A percentile compares a stretch with the other conserved stretches of the same genome.
phyloP scores from a whole-genome alignment of 805 yeast species.

The Candida ficus region DNA sequence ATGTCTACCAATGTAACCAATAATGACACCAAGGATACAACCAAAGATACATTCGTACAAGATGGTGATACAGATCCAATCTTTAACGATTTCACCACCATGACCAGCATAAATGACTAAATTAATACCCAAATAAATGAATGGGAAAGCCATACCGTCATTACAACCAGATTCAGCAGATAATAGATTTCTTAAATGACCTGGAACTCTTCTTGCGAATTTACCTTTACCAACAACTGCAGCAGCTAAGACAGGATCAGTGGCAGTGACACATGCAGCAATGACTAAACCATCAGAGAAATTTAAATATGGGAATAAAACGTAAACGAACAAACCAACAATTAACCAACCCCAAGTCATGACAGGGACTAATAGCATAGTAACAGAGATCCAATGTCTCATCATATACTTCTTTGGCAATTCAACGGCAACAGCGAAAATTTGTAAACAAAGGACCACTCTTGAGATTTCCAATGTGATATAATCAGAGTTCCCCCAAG shows the following conservation, averaged over 20 bases:
- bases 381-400: conserved; percentile 74
- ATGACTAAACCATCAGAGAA: conserved; percentile 70
- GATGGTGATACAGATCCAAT: conserved; percentile 74
- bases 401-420: conserved; percentile 85
- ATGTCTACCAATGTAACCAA: conserved; percentile 70
- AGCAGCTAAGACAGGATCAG: conserved; percentile 92
- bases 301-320: conserved; percentile 63
- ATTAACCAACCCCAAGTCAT: conserved; percentile 90
- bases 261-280: conserved; percentile 88
- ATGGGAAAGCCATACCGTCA: conserved; percentile 96
- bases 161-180: conserved; percentile 88
- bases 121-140: conserved; percentile 66
- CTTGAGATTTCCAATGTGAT: conserved; percentile 82
- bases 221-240: conserved; percentile 94
- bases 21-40: conserved; percentile 60
- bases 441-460: conserved; percentile 78
- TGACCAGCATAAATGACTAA: conserved; percentile 62
- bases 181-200: conserved; percentile 79
- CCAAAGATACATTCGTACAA: conserved; percentile 83
- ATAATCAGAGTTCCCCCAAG: conserved; percentile 82
- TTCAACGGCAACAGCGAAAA: conserved; percentile 93
- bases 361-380: conserved; percentile 71
- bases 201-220: conserved; percentile 86
- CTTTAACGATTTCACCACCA: conserved; percentile 63
- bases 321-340: conserved; percentile 76